phyloP scores from a whole-genome alignment of 192 early-diverging fungal species.

The Cetraspora pellucida region DNA sequence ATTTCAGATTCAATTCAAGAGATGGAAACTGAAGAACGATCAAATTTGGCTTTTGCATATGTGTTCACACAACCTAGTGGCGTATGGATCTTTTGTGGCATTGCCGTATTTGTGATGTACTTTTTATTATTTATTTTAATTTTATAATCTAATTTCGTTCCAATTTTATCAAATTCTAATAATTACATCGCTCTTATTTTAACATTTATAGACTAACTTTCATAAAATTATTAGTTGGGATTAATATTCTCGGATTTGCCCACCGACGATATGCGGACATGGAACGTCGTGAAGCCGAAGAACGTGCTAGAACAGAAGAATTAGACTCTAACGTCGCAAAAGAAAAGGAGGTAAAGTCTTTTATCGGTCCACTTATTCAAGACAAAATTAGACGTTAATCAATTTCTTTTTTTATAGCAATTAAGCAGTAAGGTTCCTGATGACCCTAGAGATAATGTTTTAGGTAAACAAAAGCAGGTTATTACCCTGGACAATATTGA shows the following conservation, averaged over 20 bases:
- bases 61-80: conserved; percentile 34
- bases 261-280: conserved; percentile 64
- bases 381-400: conserved; percentile 38
- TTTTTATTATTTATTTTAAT: not conserved
- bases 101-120: conserved; percentile 33
- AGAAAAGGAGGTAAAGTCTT: conserved; percentile 41
- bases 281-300: conserved; percentile 52
- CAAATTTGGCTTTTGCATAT: conserved; percentile 28
- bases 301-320: conserved; percentile 46
- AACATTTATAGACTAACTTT: conserved; percentile 39
- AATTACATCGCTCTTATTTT: conserved; percentile 4
- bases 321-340: conserved; percentile 41
- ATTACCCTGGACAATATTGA: conserved; percentile 84
- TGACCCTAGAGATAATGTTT: conserved; percentile 43
- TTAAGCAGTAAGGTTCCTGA: conserved; percentile 27
- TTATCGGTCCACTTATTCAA: conserved; percentile 37
- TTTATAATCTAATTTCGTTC: not conserved
- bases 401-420: conserved; percentile 31
- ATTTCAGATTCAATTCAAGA: conserved; percentile 27
- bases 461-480: conserved; percentile 53
- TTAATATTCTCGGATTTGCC: conserved; percentile 73
- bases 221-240: conserved; percentile 78
- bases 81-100: conserved; percentile 28
- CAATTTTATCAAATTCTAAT: not conserved
- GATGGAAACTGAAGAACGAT: conserved; percentile 31